Conservation (phyloP, 805 yeast species). For the Trichomonascus vanleenenianus region DNA sequence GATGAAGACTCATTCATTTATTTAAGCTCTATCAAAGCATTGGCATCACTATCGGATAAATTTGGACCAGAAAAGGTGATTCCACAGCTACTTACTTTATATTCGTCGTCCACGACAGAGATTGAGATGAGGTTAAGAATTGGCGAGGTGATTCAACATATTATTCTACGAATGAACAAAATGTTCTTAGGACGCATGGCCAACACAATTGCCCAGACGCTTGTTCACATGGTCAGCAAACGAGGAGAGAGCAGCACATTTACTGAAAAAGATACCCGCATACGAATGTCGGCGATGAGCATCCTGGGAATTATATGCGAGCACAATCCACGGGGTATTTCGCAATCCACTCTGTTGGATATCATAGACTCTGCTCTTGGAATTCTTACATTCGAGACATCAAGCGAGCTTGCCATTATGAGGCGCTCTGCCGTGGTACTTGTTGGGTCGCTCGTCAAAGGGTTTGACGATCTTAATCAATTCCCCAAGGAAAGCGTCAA, state of each 20-base stretch:
- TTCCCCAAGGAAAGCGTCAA: conserved; percentile 23
- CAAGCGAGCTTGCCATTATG: conserved; percentile 38
- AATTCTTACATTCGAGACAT: conserved; percentile 56
- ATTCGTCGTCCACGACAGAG: conserved; percentile 24
- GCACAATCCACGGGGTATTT: conserved; percentile 47
- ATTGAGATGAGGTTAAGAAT: conserved; percentile 66
- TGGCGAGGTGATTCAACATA: conserved; percentile 73
- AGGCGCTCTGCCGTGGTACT: conserved; percentile 70
- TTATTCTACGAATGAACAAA: conserved; percentile 42
- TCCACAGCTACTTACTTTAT: conserved; percentile 34
- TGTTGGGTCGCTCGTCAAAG: conserved; percentile 31
- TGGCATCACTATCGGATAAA: conserved; percentile 49
- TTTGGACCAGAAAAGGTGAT: conserved; percentile 31
- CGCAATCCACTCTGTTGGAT: conserved; percentile 38
- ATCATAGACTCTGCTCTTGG: conserved; percentile 74
- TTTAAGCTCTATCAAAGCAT: conserved; percentile 73
- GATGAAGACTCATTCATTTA: conserved; percentile 86
- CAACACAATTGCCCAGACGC: conserved; percentile 35
- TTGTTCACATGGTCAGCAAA: conserved; percentile 28
- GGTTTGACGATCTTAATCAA: conserved; percentile 22
- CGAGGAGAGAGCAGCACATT: conserved; percentile 4
- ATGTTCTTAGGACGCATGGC: conserved; percentile 41
- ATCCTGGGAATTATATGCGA: conserved; percentile 66
- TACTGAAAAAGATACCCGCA: conserved; percentile 39
- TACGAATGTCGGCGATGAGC: conserved; percentile 84